phyloP scores from a whole-genome alignment of 495 filamentous ascomycete species.

The Tuber brumale region DNA sequence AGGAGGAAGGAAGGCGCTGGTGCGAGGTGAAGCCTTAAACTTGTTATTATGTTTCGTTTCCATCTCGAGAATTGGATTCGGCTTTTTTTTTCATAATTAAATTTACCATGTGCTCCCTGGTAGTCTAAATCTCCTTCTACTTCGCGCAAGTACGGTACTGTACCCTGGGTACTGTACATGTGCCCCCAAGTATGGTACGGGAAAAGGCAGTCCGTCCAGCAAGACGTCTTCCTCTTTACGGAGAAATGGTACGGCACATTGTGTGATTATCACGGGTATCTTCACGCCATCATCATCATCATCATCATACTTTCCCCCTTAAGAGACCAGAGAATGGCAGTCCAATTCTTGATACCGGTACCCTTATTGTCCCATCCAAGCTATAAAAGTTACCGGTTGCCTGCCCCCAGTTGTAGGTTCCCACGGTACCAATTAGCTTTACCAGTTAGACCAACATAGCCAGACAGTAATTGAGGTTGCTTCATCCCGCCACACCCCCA shows the following conservation, averaged over 20 bases:
- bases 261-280: background rate
- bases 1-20: too few species aligned
- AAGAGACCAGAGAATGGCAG: background rate
- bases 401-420: background rate
- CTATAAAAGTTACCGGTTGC: background rate
- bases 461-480: background rate
- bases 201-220: background rate
- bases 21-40: background rate
- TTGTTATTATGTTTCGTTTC: background rate
- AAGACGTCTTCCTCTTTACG: background rate
- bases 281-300: too few species aligned
- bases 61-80: background rate
- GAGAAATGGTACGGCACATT: background rate
- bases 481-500: background rate
- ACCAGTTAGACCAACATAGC: background rate
- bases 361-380: background rate
- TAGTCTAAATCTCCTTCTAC: background rate
- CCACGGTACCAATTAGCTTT: background rate
- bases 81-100: background rate
- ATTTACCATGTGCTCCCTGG: background rate
- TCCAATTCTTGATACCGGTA: background rate
- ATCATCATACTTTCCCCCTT: background rate
- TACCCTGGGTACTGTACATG: background rate
- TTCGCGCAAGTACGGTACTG: background rate
- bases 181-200: background rate